Percentiles rank a stretch among this genome's conserved stretches.
Evolutionary conservation across 805 yeast species (phyloP).

Genomic region (Tetrapisispora phaffii): DNA sequence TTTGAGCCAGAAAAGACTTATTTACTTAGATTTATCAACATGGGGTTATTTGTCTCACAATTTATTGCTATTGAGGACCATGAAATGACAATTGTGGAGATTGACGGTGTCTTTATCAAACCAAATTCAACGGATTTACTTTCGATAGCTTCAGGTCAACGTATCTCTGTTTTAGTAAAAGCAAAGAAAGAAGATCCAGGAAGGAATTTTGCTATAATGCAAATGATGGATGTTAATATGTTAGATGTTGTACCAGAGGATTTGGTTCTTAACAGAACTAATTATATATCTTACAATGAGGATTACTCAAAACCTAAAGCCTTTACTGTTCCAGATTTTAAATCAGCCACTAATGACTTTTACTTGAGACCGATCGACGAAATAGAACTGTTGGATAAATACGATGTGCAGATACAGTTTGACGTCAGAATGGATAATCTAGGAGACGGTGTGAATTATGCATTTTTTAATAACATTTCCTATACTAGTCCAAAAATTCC

Average conservation of each 20-base stretch:
- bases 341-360: slow-evolving; percentile 28
- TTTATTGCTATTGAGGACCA: slow-evolving; percentile 61
- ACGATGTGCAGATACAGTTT: slow-evolving; percentile 52
- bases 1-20: slow-evolving; percentile 56
- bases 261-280: slow-evolving; percentile 44
- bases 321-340: slow-evolving; percentile 17
- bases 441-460: slow-evolving; percentile 67
- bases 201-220: slow-evolving; percentile 52
- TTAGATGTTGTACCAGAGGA: slow-evolving; percentile 58
- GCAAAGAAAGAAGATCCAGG: slow-evolving; percentile 36
- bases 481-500: slow-evolving; percentile 64
- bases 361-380: slow-evolving; percentile 35
- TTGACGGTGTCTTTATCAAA: slow-evolving; percentile 61
- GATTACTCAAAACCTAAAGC: slow-evolving; percentile 23
- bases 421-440: slow-evolving; percentile 57
- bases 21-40: slow-evolving; percentile 51
- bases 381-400: slow-evolving; percentile 40
- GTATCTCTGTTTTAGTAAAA: slow-evolving; percentile 59
- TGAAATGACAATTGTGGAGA: slow-evolving; percentile 59
- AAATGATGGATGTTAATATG: slow-evolving; percentile 54
- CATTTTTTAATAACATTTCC: slow-evolving; percentile 61
- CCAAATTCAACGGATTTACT: slow-evolving; percentile 46
- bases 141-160: slow-evolving; percentile 70
- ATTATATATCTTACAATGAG: slow-evolving; percentile 43
- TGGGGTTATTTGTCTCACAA: slow-evolving; percentile 69